Percentiles rank a stretch among this genome's conserved stretches.
Conservation (phyloP, 192 early-diverging fungal species). For the Lunasporangiospora selenospora region DNA sequence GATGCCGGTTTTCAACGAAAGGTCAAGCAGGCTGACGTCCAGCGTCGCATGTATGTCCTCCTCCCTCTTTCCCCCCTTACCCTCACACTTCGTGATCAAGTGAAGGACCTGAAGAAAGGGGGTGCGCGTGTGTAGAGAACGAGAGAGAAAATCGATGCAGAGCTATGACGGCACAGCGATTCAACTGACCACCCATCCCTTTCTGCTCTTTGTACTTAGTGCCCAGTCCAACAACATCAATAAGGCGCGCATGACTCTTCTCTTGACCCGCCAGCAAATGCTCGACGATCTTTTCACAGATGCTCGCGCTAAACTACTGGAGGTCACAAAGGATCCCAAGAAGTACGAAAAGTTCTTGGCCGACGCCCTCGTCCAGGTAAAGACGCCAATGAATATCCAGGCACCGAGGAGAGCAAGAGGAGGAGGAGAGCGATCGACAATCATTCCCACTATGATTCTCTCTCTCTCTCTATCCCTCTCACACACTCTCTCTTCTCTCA, state of each 20-base stretch:
- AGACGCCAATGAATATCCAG: too few species aligned
- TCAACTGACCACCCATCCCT: neutral
- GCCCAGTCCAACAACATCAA: constrained; percentile 95
- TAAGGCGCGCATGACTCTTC: constrained; percentile 90
- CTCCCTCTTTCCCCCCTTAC: neutral
- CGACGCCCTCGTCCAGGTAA: constrained; percentile 81
- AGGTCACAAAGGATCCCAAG: constrained; percentile 60
- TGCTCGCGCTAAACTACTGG: constrained; percentile 64
- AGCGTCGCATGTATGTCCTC: constrained; percentile 84
- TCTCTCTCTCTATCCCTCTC: constrained; percentile 16
- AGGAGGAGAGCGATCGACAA: neutral
- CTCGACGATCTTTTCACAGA: constrained; percentile 85
- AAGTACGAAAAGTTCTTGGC: constrained; percentile 72
- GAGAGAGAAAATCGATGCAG: too few species aligned
- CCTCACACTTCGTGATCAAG: neutral
- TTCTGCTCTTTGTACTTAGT: constrained; percentile 50
- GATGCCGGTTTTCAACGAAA: constrained; percentile 97
- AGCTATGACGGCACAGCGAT: too few species aligned
- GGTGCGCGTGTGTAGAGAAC: too few species aligned
- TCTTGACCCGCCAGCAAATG: constrained; percentile 88
- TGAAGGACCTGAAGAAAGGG: too few species aligned
- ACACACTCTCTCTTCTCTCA: too few species aligned
- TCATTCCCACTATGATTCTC: neutral
- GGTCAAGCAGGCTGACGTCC: constrained; percentile 96
- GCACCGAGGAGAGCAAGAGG: too few species aligned